phyloP scores from a whole-genome alignment of 2,329 filamentous ascomycete genomes.

The Penicillium freii region DNA sequence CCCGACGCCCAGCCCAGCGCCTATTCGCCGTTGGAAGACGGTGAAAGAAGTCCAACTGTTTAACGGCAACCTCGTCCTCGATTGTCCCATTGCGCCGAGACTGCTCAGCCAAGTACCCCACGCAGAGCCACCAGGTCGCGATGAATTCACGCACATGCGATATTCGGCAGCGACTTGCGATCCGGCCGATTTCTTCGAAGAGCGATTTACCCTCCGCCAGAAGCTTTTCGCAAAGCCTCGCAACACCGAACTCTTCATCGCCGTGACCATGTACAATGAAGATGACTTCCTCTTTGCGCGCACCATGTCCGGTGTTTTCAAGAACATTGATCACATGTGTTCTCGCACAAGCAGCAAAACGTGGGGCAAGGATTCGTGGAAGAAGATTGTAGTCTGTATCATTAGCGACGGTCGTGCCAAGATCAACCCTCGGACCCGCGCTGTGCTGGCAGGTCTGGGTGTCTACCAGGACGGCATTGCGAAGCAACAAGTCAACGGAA shows the following conservation, averaged over 20 bases:
- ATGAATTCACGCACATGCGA: constrained; percentile 74
- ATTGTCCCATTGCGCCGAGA: constrained; percentile 89
- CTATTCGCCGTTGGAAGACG: constrained; percentile 90
- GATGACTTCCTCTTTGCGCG: constrained; percentile 94
- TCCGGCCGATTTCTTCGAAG: constrained; percentile 79
- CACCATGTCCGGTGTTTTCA: constrained; percentile 95
- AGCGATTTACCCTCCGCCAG: constrained; percentile 89
- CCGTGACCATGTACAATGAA: constrained; percentile 98
- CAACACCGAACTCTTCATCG: constrained; percentile 93
- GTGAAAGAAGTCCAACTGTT: constrained; percentile 98
- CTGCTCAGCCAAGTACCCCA: constrained; percentile 85
- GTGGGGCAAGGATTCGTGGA: constrained; percentile 98
- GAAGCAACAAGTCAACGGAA: constrained; percentile 94
- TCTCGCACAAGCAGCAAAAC: constrained; percentile 89
- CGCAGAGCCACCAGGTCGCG: constrained; percentile 73
- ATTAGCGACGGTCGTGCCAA: constrained; percentile 96
- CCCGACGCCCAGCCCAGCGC: constrained; percentile 54
- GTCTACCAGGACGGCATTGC: constrained; percentile 98
- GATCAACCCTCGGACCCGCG: constrained; percentile 89
- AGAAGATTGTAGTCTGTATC: constrained; percentile 98
- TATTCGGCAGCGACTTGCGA: constrained; percentile 96
- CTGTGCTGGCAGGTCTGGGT: constrained; percentile 86
- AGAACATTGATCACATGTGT: constrained; percentile 99
- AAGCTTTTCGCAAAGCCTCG: constrained; percentile 87
- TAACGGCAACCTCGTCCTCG: constrained; percentile 92